Evolutionary conservation across 805 yeast genomes (phyloP).

Genomic region (Ogataea henricii): DNA sequence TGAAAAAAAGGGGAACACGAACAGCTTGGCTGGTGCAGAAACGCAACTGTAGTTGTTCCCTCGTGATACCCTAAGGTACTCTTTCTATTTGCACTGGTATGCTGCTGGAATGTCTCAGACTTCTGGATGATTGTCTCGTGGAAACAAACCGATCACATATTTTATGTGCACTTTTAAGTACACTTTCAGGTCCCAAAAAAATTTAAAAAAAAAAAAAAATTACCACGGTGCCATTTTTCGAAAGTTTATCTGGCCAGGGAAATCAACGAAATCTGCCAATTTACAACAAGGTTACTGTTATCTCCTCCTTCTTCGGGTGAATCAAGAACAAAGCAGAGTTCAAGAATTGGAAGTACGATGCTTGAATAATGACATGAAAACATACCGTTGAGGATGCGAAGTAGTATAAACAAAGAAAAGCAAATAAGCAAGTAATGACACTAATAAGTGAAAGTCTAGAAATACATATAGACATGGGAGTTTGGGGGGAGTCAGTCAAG

Average conservation of each 20-base stretch:
- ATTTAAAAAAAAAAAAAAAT: neutral
- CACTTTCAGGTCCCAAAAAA: neutral
- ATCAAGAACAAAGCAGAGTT: neutral
- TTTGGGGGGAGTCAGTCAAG: neutral
- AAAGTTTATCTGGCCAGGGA: neutral
- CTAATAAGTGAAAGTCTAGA: slow-evolving; percentile 11
- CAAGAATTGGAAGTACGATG: neutral
- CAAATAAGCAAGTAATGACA: slow-evolving; percentile 5
- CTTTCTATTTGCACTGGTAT: neutral
- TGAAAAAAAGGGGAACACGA: neutral
- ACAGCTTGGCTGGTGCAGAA: neutral
- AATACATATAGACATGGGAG: slow-evolving; percentile 16
- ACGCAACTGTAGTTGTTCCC: neutral
- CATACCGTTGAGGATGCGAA: slow-evolving; percentile 30
- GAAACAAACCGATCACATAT: neutral
- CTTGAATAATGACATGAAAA: slow-evolving; percentile 7
- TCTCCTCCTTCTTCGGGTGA: neutral
- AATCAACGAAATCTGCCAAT: neutral
- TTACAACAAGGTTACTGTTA: neutral
- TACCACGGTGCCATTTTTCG: neutral
- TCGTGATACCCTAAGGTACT: neutral
- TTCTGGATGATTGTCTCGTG: neutral
- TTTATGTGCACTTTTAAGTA: neutral
- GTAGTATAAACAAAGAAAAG: slow-evolving; percentile 7
- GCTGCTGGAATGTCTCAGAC: neutral